Base-by-base conservation (phyloP, 1,284 basidiomycete species). In the Papiliotrema nemorosa region DNA sequence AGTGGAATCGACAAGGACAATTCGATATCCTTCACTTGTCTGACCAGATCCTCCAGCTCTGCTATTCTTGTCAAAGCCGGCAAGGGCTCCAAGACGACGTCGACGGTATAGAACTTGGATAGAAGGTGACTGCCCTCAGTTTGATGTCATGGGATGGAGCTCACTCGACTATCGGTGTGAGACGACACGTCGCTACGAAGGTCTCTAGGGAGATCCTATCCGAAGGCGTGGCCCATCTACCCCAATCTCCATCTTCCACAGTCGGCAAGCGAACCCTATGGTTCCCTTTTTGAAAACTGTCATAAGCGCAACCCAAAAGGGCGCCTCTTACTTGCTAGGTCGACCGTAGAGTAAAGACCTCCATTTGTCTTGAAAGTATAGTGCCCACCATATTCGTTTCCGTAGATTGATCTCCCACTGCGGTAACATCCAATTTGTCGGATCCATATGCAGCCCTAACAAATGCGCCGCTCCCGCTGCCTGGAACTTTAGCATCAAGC, bases 361-460 rank as follows among this genome's bases (percentile, higher is more conserved):
- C 63, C 62, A 66, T 55, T 70, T 69, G 57, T 74, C 73, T 26
- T 70, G 65, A 14, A 67, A 53, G 18, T 62, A 26, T 1, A 74
- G 48, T 2, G 60, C 58, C 70, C 73, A 75, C 65, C 66, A 74
- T 2, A 75, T 49, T 7, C 72, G 53, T 34, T 59, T 69, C 14
- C 73, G 58, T 3, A 72, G 36, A 14, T 51, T 58, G 3, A 60
- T 47, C 50, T 75, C 73, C 73, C 73, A 75, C 16, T 42, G 31
- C 0, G 73, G 73, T 21, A 75, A 47, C 4, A 55, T 54, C 73
- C 73, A 75, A 3, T 63, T 53, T 1, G 66, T 58, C 3, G 64
- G 63, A 29, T 75, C 70, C 2, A 69, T 56, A 47, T 73, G 71
- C 18, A 73, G 59, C 9, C 71, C 71, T 2, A 73, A 58, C 3